A percentile compares a stretch with the other conserved stretches of the same genome.
Evolutionary conservation across 2,329 filamentous ascomycete species (phyloP).

Genomic region (Sclerotinia borealis): DNA sequence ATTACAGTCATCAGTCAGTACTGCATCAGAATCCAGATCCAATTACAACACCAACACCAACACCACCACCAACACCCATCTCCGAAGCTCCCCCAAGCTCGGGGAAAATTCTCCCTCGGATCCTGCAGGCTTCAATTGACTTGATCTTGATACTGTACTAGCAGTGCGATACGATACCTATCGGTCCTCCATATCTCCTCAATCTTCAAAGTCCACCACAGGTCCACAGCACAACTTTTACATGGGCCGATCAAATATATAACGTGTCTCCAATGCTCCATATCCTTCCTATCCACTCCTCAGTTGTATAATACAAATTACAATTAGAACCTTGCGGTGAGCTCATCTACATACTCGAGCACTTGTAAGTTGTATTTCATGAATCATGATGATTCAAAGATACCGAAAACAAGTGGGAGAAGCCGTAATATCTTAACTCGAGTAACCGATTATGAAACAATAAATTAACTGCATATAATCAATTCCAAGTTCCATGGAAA

Average conservation of each 20-base stretch:
- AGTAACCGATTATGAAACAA: too few species aligned
- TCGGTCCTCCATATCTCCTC: too few species aligned
- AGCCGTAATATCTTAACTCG: neutral
- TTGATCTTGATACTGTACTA: too few species aligned
- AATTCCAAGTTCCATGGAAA: too few species aligned
- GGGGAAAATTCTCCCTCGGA: neutral
- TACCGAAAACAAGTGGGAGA: neutral
- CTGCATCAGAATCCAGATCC: too few species aligned
- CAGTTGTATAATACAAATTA: neutral
- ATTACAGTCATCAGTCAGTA: too few species aligned
- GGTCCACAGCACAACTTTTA: neutral
- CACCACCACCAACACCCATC: neutral
- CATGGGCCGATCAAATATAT: neutral
- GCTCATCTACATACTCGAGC: too few species aligned
- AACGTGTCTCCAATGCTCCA: neutral
- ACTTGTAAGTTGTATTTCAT: too few species aligned
- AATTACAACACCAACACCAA: too few species aligned
- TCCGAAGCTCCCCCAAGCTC: neutral
- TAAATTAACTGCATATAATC: too few species aligned
- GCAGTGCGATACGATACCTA: neutral
- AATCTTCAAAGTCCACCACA: neutral
- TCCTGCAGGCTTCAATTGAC: neutral
- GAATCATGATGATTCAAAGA: slow-evolving; percentile 2
- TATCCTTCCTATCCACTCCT: neutral
- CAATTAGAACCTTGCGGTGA: slow-evolving; percentile 1